Percentiles rank a stretch among this genome's conserved stretches.
Evolutionary conservation across 768 basidiomycete genomes (phyloP).

Genomic region (Russula foetens): DNA sequence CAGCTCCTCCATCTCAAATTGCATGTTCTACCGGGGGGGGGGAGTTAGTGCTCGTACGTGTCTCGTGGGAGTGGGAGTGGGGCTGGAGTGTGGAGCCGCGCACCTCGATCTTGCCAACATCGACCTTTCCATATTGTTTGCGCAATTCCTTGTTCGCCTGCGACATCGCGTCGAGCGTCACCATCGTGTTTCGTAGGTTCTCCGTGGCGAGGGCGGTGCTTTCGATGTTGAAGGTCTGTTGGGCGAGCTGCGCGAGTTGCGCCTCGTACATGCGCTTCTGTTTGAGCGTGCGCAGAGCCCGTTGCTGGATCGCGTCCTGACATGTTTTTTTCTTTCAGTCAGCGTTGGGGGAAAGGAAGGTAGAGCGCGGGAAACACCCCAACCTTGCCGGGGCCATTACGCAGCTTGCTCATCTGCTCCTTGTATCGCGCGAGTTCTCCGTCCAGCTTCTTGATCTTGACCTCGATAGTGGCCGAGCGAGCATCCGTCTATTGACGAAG

Average conservation of each 20-base stretch:
- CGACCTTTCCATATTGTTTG: constrained; percentile 95
- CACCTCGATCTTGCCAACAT: constrained; percentile 98
- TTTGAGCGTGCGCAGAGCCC: constrained; percentile 87
- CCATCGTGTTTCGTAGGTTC: constrained; percentile 98
- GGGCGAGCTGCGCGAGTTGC: constrained; percentile 83
- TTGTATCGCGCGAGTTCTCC: constrained; percentile 88
- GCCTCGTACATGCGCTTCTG: constrained; percentile 96
- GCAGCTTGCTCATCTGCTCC: constrained; percentile 91
- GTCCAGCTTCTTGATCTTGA: constrained; percentile 95
- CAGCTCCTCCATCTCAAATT: constrained; percentile 97
- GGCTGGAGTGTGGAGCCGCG: too few relatives aligned
- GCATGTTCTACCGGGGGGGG: constrained; percentile 70
- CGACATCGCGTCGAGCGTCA: constrained; percentile 95
- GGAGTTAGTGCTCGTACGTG: too few relatives aligned
- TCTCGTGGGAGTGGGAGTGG: too few relatives aligned
- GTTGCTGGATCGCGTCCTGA: constrained; percentile 85
- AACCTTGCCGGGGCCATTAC: constrained; percentile 94
- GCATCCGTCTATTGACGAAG: constrained; percentile 60
- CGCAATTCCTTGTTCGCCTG: constrained; percentile 91
- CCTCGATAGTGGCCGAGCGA: constrained; percentile 82
- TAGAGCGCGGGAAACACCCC: background rate
- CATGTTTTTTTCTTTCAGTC: too few relatives aligned
- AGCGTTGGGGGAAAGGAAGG: too few relatives aligned
- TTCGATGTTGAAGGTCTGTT: constrained; percentile 99
- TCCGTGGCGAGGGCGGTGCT: constrained; percentile 93